Base-by-base conservation (phyloP, 2,329 filamentous ascomycete genomes). In the Microsporum canis region DNA sequence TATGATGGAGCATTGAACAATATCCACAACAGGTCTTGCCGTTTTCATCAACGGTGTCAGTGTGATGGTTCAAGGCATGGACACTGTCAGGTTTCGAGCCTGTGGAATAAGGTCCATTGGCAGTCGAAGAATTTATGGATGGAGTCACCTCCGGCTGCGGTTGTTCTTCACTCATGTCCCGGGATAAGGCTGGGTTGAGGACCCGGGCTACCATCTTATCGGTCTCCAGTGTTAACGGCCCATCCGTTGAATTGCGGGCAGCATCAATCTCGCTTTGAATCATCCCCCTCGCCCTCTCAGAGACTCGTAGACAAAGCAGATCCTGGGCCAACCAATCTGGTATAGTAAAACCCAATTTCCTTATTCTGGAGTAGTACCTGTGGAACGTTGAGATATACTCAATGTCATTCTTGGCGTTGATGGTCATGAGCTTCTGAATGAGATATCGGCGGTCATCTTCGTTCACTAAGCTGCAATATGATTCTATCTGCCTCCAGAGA, bases 401-500 rank as follows among this genome's bases (percentile, higher is more conserved):
- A 34, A 41, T 23, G 29, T 58, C 56, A 29, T 58, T 45, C 38
- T 41, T 41, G 56, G 36, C 36, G 14, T 45, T 58, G 56, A 41
- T 41, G n/a, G 56, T 58, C 36, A 41, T 41, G 36, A 58, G 39
- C 56, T 41, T 41, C 36, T 58, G 39, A 29, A 58, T 41, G 36
- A 45, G 36, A 31, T 41, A 45, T 41, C 56, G 36, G 12, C 56
- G 56, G 36, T 58, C 56, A 41, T 58, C 56, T 45, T 58, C 56
- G 43, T 41, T 31, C 23, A 45, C 36, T 43, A 34, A 29, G 38
- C 39, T 58, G 6, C 29, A 41, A 45, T 45, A 58, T 27, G 56
- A 41, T 58, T 58, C 56, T 58, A 58, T 58, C 39, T 58, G 36
- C 14, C 36, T 31, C 56, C 56, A 58, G 56, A 58, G 56, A 43